These are phyloP conservation scores for Fragilariopsis cylindrus DNA, from an alignment of 108 stramenopile genomes.

Conservation along the genomic window DNA sequence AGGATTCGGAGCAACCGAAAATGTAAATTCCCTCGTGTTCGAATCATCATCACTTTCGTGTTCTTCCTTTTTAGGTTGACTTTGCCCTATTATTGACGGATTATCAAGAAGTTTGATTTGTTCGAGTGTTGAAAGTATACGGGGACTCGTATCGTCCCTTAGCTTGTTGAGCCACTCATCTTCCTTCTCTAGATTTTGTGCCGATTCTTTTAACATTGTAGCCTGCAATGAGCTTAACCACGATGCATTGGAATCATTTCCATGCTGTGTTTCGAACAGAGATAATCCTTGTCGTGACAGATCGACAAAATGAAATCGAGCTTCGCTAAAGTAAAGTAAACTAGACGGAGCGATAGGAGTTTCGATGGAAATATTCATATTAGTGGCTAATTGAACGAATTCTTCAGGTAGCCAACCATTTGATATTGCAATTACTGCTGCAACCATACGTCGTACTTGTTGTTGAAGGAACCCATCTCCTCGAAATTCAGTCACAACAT, in stretches of 20 bases:
- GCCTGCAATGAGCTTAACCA: background rate
- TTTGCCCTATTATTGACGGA: background rate
- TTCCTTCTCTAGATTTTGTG: background rate
- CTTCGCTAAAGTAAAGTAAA: conserved; percentile 47
- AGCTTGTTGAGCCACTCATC: background rate
- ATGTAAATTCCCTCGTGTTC: background rate
- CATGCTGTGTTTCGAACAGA: conserved; percentile 21
- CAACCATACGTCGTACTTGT: conserved; percentile 57
- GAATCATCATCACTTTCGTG: conserved; percentile 10
- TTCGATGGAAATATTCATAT: conserved; percentile 34
- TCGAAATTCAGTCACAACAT: conserved; percentile 51
- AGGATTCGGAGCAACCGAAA: background rate
- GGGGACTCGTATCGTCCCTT: background rate
- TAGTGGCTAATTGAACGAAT: conserved; percentile 50
- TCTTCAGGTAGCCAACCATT: conserved; percentile 63
- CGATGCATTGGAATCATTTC: background rate
- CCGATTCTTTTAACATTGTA: background rate
- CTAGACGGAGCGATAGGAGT: conserved; percentile 50
- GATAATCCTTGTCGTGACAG: conserved; percentile 29
- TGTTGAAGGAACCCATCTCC: conserved; percentile 65
- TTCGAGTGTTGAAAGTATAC: background rate
- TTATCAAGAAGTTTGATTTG: background rate
- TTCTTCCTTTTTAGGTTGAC: conserved; percentile 1
- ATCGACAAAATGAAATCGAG: conserved; percentile 72
- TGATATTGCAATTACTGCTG: conserved; percentile 53